Conservation (phyloP, 352 stramenopile species). For the Globisporangium sylvaticum region DNA sequence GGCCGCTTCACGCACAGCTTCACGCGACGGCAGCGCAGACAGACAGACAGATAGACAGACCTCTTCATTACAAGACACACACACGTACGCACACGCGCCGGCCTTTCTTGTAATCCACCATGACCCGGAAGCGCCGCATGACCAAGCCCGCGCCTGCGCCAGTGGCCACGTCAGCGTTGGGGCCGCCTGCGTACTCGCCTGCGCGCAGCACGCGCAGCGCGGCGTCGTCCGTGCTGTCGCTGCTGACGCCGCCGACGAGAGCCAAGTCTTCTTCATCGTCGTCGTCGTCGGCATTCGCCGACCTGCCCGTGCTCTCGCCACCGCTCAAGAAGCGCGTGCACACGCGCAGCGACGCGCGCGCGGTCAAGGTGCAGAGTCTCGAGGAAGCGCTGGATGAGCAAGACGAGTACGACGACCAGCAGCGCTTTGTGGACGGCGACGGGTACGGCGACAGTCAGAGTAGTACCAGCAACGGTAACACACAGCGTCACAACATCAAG, state of each 20-base stretch:
- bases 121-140: constrained; percentile 21
- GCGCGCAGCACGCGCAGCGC: constrained; percentile 6
- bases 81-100: no score
- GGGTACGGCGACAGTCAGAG: not conserved
- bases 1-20: constrained; percentile 15
- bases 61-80: not conserved
- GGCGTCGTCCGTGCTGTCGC: not conserved
- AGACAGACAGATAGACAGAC: not conserved
- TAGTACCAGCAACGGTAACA: constrained; percentile 10
- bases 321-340: constrained; percentile 48
- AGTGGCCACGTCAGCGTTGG: not conserved
- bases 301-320: constrained; percentile 37
- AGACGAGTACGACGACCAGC: constrained; percentile 16
- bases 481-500: constrained; percentile 26
- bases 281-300: not conserved
- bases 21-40: not conserved
- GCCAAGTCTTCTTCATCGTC: not conserved
- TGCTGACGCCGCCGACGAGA: constrained; percentile 3
- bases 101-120: not conserved
- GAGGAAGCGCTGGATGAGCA: constrained; percentile 23
- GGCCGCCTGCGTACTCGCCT: not conserved
- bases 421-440: constrained; percentile 9
- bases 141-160: not conserved
- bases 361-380: constrained; percentile 34
- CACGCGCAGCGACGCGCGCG: constrained; percentile 27